phyloP scores from a whole-genome alignment of 169 alveolate genomes.

The Haemoproteus tartakovskyi region DNA sequence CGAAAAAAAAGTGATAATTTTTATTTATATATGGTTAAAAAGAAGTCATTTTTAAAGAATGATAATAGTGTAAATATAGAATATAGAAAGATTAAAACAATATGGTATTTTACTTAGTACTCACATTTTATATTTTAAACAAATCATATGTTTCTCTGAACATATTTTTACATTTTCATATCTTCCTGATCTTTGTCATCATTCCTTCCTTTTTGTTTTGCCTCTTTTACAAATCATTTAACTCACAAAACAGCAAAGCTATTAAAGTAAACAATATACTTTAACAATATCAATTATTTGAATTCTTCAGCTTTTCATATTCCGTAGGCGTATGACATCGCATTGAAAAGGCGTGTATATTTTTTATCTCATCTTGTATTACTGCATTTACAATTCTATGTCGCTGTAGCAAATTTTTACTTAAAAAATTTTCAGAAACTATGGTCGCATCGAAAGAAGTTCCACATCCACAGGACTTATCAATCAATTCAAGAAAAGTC shows the following conservation, averaged over 20 bases:
- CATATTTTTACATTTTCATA: no score
- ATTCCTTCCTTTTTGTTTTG: no score
- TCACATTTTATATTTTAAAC: no score
- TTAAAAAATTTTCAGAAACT: slow-evolving; percentile 76
- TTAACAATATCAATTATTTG: not conserved
- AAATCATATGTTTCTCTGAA: no score
- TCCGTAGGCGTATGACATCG: slow-evolving; percentile 83
- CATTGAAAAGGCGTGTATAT: slow-evolving; percentile 83
- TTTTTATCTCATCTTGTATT: slow-evolving; percentile 76
- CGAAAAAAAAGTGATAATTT: no score
- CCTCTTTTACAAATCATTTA: not conserved
- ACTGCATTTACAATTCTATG: slow-evolving; percentile 82
- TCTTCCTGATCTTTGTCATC: no score
- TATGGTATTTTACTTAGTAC: no score
- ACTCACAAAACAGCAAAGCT: not conserved
- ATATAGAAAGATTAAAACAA: no score
- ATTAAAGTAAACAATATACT: not conserved
- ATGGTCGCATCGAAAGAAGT: slow-evolving; percentile 80
- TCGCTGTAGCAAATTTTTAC: slow-evolving; percentile 77
- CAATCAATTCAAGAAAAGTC: slow-evolving; percentile 74
- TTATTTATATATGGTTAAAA: no score
- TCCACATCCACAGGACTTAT: slow-evolving; percentile 84
- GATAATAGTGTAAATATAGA: no score
- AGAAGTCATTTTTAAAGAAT: no score
- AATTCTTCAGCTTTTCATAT: slow-evolving; percentile 69